Base-by-base conservation (phyloP, 2,329 filamentous ascomycete genomes). In the Berkeleyomyces basicola region DNA sequence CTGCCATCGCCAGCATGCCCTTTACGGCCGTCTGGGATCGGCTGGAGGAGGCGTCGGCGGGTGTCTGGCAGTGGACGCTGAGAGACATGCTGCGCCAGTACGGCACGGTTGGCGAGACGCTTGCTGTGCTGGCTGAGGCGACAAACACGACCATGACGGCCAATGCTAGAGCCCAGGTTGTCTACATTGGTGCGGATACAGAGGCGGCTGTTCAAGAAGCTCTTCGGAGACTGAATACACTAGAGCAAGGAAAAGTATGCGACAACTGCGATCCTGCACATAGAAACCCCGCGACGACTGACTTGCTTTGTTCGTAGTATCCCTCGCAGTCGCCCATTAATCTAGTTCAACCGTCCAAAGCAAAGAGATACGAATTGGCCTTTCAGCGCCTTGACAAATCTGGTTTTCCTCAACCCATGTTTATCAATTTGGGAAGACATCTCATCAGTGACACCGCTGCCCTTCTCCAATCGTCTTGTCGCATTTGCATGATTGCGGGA, bases 31-130 rank as follows among this genome's bases (percentile, higher is more conserved):
- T 63, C 16, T 63, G 61, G 61, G 57, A 63, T 47, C 33, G 40
- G 1, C 7, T 63, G 31, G 39, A 37, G 37, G 39, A 46, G 16
- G 23, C 6, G 33, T 42, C 44, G 1, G 43, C 16, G 7, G 47
- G 11, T 46, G 43, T 36, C n/a, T 59, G 43, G 46, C 57, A 60
- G 11, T 59, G 46, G 61, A 31, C 36, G 2, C 14, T 63, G 14
- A 31, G 57, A 10, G 44, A 63, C 39, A 23, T 60, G 2, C 40
- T 63, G 9, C 58, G 58, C 16, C 61, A 63, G 40, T 63, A 59
- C 39, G 55, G 44, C n/a, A 53, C 40, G 11, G 57, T 63, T 6
- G 44, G 43, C 23, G 61, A 63, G 44, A 59, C 43, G n/a, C 42
- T 63, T 11, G 37, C 36, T 7, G 23, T 55, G 6, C 9, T 63